phyloP scores from a whole-genome alignment of 2,329 filamentous ascomycete genomes.

The Venturiaceae sp. region DNA sequence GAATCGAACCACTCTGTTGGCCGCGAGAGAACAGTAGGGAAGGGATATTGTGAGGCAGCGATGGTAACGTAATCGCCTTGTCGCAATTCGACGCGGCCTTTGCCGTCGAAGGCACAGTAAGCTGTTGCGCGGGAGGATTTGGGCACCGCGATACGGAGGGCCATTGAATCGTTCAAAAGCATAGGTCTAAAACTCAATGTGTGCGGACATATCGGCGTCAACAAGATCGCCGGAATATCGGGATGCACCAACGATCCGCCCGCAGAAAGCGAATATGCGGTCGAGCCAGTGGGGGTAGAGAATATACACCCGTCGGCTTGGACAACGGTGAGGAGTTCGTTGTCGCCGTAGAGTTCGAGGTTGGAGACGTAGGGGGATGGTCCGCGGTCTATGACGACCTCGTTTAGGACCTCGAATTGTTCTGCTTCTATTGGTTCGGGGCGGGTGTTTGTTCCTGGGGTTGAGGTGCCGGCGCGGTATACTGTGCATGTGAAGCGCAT shows the following conservation, averaged over 20 bases:
- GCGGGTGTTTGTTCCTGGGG: constrained; percentile 34
- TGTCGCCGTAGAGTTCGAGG: constrained; percentile 90
- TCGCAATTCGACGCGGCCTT: constrained; percentile 84
- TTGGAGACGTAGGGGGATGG: constrained; percentile 96
- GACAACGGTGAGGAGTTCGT: constrained; percentile 88
- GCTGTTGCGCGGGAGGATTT: constrained; percentile 79
- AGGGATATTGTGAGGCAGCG: constrained; percentile 90
- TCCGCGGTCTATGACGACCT: constrained; percentile 88
- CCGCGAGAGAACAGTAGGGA: constrained; percentile 87
- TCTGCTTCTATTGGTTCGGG: constrained; percentile 64
- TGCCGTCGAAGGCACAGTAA: constrained; percentile 96
- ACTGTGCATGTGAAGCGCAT: constrained; percentile 99
- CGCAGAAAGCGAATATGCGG: constrained; percentile 91
- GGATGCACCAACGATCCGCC: constrained; percentile 93
- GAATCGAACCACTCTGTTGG: constrained; percentile 95
- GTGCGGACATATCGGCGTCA: constrained; percentile 96
- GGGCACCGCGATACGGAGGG: constrained; percentile 81
- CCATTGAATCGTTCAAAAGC: constrained; percentile 92
- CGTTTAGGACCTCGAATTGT: constrained; percentile 79
- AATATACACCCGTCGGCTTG: constrained; percentile 98
- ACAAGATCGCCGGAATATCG: constrained; percentile 89
- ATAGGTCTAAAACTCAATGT: constrained; percentile 95
- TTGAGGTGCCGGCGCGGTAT: constrained; percentile 51
- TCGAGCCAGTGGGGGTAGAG: constrained; percentile 82
- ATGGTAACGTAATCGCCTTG: constrained; percentile 95